These are phyloP conservation scores for Alternaria angustiovoidea DNA, from an alignment of 2,329 filamentous ascomycete species.

Conservation along the genomic window DNA sequence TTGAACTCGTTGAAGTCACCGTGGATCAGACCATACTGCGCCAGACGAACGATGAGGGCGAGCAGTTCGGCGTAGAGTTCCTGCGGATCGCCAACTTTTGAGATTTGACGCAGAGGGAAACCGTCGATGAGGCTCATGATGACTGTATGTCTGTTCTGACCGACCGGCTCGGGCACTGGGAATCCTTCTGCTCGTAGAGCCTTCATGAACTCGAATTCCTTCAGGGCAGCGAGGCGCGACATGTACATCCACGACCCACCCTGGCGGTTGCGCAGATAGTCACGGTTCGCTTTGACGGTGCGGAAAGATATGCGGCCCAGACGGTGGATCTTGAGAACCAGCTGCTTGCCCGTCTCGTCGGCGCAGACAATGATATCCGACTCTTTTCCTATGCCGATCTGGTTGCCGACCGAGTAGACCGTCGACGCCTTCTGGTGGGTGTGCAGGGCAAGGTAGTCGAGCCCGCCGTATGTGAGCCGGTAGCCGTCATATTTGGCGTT, in stretches of 20 bases:
- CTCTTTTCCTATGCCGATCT: conserved; percentile 96
- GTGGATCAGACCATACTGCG: conserved; percentile 88
- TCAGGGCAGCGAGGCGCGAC: conserved; percentile 88
- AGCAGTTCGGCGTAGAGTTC: conserved; percentile 92
- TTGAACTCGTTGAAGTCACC: conserved; percentile 99
- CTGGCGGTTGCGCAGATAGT: conserved; percentile 85
- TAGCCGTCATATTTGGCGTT: conserved; percentile 98
- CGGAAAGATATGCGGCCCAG: conserved; percentile 96
- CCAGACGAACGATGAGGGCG: conserved; percentile 81
- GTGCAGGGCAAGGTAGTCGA: conserved; percentile 97
- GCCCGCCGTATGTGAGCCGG: conserved; percentile 91
- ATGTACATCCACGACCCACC: conserved; percentile 98
- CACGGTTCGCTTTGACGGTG: conserved; percentile 92
- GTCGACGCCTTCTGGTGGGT: conserved; percentile 80
- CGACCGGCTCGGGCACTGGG: conserved; percentile 84
- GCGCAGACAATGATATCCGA: conserved; percentile 96
- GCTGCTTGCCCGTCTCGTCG: conserved; percentile 76
- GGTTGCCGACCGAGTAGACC: conserved; percentile 91
- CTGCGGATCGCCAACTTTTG: conserved; percentile 81
- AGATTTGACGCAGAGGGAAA: conserved; percentile 88
- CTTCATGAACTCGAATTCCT: conserved; percentile 94
- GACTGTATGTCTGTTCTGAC: conserved; percentile 92
- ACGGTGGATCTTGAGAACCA: conserved; percentile 93
- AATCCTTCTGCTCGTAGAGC: conserved; percentile 85
- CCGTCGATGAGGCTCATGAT: conserved; percentile 95